Percentiles rank a stretch among this genome's conserved stretches.
Evolutionary conservation across 164 flowering plant species (phyloP).

Genomic region (Annona squamosa): DNA sequence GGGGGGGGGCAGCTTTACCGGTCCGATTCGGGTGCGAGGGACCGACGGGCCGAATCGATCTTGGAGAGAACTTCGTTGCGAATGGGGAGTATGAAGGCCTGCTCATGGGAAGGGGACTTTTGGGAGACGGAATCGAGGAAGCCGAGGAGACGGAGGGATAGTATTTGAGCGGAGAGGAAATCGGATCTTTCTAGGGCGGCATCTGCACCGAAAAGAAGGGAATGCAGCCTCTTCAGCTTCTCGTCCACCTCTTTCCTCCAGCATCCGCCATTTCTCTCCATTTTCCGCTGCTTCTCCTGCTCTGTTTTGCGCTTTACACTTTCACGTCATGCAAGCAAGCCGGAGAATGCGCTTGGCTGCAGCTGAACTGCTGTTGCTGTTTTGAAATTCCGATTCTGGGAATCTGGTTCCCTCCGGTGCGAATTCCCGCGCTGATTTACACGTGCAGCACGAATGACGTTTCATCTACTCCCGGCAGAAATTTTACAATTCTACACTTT

Average conservation of each 20-base stretch:
- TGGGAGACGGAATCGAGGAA: conserved; percentile 72
- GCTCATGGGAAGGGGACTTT: conserved; percentile 53
- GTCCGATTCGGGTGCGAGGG: conserved; percentile 63
- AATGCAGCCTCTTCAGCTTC: conserved; percentile 78
- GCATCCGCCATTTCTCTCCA: conserved; percentile 14
- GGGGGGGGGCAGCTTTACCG: conserved; percentile 36
- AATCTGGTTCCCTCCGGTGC: too few species aligned
- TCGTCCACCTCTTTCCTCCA: conserved; percentile 75
- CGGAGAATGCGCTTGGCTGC: too few species aligned
- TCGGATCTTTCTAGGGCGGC: conserved; percentile 56
- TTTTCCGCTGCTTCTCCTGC: conserved; percentile 1
- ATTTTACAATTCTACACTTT: too few species aligned
- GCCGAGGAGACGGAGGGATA: conserved; percentile 71
- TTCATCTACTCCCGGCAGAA: too few species aligned
- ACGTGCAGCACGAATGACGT: too few species aligned
- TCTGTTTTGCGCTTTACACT: not conserved
- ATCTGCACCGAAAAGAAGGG: conserved; percentile 76
- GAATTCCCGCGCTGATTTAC: too few species aligned
- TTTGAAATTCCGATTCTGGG: too few species aligned
- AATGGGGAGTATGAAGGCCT: conserved; percentile 52
- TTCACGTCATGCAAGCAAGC: not conserved
- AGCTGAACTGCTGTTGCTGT: too few species aligned
- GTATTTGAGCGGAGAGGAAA: conserved; percentile 56
- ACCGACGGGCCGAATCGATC: conserved; percentile 45
- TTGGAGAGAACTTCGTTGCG: conserved; percentile 50